phyloP scores from a whole-genome alignment of 208 protist genomes.

The Leishmania tarentolae region DNA sequence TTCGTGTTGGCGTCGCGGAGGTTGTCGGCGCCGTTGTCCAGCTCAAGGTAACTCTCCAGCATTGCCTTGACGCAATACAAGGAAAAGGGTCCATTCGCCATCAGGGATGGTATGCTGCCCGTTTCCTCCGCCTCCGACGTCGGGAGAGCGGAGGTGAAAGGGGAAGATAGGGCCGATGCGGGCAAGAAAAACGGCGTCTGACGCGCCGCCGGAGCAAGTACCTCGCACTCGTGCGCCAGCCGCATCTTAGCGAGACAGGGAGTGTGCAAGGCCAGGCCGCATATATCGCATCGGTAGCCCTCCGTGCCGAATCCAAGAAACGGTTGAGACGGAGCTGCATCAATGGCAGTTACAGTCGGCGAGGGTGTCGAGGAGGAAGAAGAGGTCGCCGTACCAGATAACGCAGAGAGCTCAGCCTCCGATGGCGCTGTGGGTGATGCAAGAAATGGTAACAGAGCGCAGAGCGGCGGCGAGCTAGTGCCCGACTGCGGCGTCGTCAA shows the following conservation, averaged over 20 bases:
- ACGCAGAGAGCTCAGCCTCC: neutral
- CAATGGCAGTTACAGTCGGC: neutral
- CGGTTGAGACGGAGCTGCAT: constrained; percentile 11
- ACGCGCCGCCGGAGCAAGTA: constrained; percentile 19
- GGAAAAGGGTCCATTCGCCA: constrained; percentile 6
- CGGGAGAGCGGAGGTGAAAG: neutral
- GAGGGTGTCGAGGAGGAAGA: neutral
- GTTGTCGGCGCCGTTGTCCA: constrained; percentile 5
- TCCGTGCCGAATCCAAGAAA: constrained; percentile 46
- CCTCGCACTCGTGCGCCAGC: constrained; percentile 21
- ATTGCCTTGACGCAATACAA: constrained; percentile 20
- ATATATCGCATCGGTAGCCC: constrained; percentile 48
- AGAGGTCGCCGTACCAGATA: neutral
- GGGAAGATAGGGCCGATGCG: neutral
- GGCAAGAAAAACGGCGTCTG: neutral
- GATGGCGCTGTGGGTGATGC: neutral
- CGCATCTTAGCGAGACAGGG: constrained; percentile 40
- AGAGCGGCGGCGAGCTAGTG: neutral
- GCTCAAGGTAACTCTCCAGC: constrained; percentile 21
- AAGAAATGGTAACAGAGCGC: neutral
- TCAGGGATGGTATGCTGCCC: neutral
- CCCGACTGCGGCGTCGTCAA: neutral
- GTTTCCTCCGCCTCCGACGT: neutral
- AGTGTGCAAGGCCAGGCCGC: constrained; percentile 38
- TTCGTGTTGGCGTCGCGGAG: constrained; percentile 35